These are phyloP conservation scores for Trichoderma citrinoviride DNA, from an alignment of 2,329 filamentous ascomycete genomes.

Conservation along the genomic window DNA sequence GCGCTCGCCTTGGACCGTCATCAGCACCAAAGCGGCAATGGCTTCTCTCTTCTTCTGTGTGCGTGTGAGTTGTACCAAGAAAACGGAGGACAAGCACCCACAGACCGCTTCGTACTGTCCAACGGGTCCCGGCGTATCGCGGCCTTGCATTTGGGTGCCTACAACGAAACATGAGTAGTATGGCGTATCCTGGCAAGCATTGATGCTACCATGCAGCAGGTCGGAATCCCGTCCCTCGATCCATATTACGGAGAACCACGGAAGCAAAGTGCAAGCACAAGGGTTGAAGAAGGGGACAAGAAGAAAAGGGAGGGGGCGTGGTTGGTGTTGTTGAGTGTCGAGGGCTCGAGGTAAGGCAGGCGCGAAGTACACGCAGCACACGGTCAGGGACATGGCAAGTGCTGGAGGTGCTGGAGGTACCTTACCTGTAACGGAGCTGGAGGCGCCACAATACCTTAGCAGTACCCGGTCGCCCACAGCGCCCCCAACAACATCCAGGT, in stretches of 20 bases:
- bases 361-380: neutral
- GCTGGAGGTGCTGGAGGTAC: too few species aligned
- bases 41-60: neutral
- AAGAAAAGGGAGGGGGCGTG: neutral
- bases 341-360: neutral
- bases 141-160: conserved; percentile 17
- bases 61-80: neutral
- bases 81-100: neutral
- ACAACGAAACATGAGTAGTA: conserved; percentile 7
- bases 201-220: conserved; percentile 4
- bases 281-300: neutral
- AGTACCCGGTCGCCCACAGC: neutral
- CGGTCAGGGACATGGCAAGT: too few species aligned
- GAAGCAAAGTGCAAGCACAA: neutral
- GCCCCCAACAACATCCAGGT: neutral
- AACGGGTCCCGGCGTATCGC: neutral
- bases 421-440: neutral
- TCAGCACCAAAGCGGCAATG: neutral
- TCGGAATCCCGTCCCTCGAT: conserved; percentile 10
- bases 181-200: neutral
- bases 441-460: neutral
- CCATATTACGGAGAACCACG: neutral
- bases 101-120: neutral
- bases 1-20: neutral
- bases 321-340: neutral